Conservation (phyloP, 495 filamentous ascomycete species). For the Xylaria sp. region DNA sequence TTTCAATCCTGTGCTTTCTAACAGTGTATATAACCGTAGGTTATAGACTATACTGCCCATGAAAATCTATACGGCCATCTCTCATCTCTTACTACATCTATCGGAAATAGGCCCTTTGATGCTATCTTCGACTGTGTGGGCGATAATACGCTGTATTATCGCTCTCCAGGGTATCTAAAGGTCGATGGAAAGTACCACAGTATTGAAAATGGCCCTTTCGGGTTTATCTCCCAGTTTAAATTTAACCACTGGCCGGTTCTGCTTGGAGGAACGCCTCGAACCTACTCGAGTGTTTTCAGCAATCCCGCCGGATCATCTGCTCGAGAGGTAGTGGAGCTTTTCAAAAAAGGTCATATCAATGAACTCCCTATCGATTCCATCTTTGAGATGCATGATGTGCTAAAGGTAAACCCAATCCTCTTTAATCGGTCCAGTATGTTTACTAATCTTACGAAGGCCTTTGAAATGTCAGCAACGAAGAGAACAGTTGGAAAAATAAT, state of each 20-base stretch:
- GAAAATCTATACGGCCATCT: slow-evolving; percentile 26
- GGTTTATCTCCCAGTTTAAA: slow-evolving; percentile 17
- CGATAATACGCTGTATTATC: slow-evolving; percentile 26
- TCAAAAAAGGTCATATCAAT: slow-evolving; percentile 28
- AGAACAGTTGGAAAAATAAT: slow-evolving; percentile 33
- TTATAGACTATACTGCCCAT: slow-evolving; percentile 27
- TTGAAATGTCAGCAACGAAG: slow-evolving; percentile 27
- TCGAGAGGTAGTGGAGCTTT: slow-evolving; percentile 23
- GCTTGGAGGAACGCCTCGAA: slow-evolving; percentile 27
- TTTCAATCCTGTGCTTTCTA: not conserved
- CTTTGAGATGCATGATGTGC: slow-evolving; percentile 25
- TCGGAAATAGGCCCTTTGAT: slow-evolving; percentile 14
- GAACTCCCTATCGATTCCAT: slow-evolving; percentile 30
- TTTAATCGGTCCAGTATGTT: not conserved
- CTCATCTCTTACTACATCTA: slow-evolving; percentile 3
- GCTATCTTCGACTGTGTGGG: slow-evolving; percentile 32
- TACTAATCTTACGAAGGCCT: slow-evolving; percentile 24
- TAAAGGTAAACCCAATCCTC: slow-evolving; percentile 21
- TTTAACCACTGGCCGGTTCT: slow-evolving; percentile 29
- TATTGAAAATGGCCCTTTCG: slow-evolving; percentile 26
- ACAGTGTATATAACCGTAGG: not conserved
- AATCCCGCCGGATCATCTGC: slow-evolving; percentile 27
- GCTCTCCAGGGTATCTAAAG: slow-evolving; percentile 26
- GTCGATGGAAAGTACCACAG: slow-evolving; percentile 20
- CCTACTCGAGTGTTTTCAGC: slow-evolving; percentile 28